phyloP scores from a whole-genome alignment of 495 filamentous ascomycete species.

The Penicillium salamii region DNA sequence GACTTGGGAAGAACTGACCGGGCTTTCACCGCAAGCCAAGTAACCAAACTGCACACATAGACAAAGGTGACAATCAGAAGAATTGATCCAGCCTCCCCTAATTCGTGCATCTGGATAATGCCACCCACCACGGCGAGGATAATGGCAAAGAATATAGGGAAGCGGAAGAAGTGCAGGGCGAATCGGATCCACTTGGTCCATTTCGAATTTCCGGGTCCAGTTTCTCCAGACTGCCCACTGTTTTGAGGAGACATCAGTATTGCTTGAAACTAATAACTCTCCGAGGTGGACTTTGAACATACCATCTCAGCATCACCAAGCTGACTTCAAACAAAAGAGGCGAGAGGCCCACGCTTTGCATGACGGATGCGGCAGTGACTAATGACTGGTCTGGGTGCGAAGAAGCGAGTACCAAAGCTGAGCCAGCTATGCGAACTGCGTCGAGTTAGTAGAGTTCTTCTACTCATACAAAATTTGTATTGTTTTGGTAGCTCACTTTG shows the following conservation, averaged over 20 bases:
- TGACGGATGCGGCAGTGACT: constrained; percentile 22
- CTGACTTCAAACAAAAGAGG: constrained; percentile 37
- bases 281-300: background rate
- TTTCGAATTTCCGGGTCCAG: constrained; percentile 29
- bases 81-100: constrained; percentile 22
- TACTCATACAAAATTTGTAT: too few species aligned
- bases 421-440: constrained; percentile 30
- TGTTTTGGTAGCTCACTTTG: constrained; percentile 20
- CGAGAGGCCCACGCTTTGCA: constrained; percentile 34
- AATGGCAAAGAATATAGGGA: constrained; percentile 26
- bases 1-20: constrained; percentile 19
- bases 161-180: constrained; percentile 22
- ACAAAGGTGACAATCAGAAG: constrained; percentile 25
- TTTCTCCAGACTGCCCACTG: constrained; percentile 33
- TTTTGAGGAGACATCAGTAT: background rate
- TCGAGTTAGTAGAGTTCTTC: background rate
- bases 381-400: constrained; percentile 16
- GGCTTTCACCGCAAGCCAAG: constrained; percentile 22
- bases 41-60: constrained; percentile 24
- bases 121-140: constrained; percentile 26
- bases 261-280: background rate
- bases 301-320: constrained; percentile 32
- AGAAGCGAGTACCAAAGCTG: constrained; percentile 25
- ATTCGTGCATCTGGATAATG: constrained; percentile 15
- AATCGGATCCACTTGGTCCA: constrained; percentile 18